Conservation (phyloP, 805 yeast genomes). For the Cyberlindnera euphorbiiphila region DNA sequence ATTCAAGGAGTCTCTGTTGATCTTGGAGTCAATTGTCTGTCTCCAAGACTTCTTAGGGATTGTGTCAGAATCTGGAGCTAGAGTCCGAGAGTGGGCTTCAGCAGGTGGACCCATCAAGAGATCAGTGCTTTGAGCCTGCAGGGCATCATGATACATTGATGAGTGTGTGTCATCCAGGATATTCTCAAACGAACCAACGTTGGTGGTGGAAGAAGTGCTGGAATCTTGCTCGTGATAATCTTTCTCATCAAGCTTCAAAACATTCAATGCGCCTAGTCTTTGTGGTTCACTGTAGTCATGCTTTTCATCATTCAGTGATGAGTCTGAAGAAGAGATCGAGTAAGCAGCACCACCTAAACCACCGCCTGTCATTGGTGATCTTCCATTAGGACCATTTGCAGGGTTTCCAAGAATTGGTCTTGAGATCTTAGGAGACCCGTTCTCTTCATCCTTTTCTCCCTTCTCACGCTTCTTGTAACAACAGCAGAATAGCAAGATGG, state of each 20-base stretch:
- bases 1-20: slow-evolving; percentile 57
- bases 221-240: slow-evolving; percentile 31
- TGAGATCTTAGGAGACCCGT: slow-evolving; percentile 33
- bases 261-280: slow-evolving; percentile 48
- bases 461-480: slow-evolving; percentile 45
- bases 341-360: slow-evolving; percentile 7
- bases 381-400: slow-evolving; percentile 31
- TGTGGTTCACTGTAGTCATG: slow-evolving; percentile 25
- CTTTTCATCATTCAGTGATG: slow-evolving; percentile 29
- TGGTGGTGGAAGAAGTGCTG: slow-evolving; percentile 49
- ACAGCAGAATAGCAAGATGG: slow-evolving; percentile 49
- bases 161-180: slow-evolving; percentile 29
- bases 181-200: slow-evolving; percentile 35
- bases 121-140: slow-evolving; percentile 39
- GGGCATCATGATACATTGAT: slow-evolving; percentile 36
- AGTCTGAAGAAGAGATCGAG: slow-evolving; percentile 30
- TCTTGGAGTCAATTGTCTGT: slow-evolving; percentile 30
- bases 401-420: slow-evolving; percentile 37
- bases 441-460: slow-evolving; percentile 29
- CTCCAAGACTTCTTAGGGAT: slow-evolving; percentile 60
- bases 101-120: slow-evolving; percentile 29
- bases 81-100: slow-evolving; percentile 6
- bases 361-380: slow-evolving; percentile 19
- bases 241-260: slow-evolving; percentile 45
- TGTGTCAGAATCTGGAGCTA: slow-evolving; percentile 11